These are phyloP conservation scores for Hansenula sp. DNA, from an alignment of 1,139 yeast genomes.

Conservation along the genomic window DNA sequence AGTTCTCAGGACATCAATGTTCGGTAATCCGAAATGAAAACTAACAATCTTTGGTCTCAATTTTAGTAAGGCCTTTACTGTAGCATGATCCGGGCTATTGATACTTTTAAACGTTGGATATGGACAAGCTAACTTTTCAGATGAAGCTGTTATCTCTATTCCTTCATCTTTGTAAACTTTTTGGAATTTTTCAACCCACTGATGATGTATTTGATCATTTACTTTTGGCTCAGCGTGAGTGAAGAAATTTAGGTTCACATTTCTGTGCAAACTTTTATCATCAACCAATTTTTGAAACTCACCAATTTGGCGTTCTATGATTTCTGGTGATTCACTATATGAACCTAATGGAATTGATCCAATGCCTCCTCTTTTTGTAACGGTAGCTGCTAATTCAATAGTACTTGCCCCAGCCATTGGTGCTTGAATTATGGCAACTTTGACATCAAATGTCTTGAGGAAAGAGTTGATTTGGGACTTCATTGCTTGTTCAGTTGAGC, in stretches of 20 bases:
- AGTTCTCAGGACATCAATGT: slow-evolving; percentile 23
- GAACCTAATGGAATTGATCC: slow-evolving; percentile 40
- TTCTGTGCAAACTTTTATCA: slow-evolving; percentile 1
- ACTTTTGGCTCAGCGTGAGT: slow-evolving; percentile 30
- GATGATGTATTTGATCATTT: slow-evolving; percentile 9
- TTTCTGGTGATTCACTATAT: slow-evolving; percentile 7
- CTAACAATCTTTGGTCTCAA: slow-evolving; percentile 36
- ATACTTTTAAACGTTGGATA: slow-evolving; percentile 37
- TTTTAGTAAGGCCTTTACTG: slow-evolving; percentile 13
- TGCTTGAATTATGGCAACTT: slow-evolving; percentile 42
- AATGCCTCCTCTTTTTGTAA: slow-evolving; percentile 38
- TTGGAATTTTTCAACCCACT: slow-evolving; percentile 18
- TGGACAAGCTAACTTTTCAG: slow-evolving; percentile 12
- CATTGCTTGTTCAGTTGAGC: slow-evolving; percentile 5
- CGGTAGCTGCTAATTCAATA: slow-evolving; percentile 35
- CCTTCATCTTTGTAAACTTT: slow-evolving; percentile 5
- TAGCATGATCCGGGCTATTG: slow-evolving; percentile 19
- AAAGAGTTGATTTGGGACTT: slow-evolving; percentile 12
- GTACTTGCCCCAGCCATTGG: slow-evolving; percentile 55
- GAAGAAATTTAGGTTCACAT: slow-evolving; percentile 45
- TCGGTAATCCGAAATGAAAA: slow-evolving; percentile 48
- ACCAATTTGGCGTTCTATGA: slow-evolving; percentile 8
- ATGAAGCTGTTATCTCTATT: not conserved
- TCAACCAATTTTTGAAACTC: slow-evolving; percentile 7
- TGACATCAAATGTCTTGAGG: slow-evolving; percentile 21